Percentiles rank a stretch among this genome's conserved stretches.
Evolutionary conservation across 208 protist species (phyloP).

Genomic region (Leishmania lainsoni): DNA sequence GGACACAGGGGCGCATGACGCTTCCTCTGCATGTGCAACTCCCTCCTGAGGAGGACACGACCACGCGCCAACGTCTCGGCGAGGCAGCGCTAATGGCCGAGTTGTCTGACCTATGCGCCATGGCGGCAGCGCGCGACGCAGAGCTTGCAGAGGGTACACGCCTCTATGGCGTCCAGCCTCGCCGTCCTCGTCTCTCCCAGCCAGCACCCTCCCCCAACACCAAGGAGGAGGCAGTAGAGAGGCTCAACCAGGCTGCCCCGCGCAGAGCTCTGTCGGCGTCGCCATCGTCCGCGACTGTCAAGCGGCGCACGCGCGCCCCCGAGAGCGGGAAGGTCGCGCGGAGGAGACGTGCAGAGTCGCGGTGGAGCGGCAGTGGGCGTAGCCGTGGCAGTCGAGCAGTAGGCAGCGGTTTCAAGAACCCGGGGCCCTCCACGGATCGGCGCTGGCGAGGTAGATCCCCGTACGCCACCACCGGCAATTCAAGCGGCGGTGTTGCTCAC

Average conservation of each 20-base stretch:
- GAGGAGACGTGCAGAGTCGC: neutral
- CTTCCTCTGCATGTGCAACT: constrained; percentile 22
- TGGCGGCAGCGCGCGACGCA: constrained; percentile 7
- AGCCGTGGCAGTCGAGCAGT: neutral
- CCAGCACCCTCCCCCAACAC: neutral
- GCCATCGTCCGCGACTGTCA: neutral
- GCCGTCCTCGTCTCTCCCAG: neutral
- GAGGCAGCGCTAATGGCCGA: constrained; percentile 3
- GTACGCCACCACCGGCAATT: neutral
- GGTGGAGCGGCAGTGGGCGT: neutral
- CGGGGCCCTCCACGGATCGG: neutral
- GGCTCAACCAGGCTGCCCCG: constrained; percentile 2
- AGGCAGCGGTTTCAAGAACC: neutral
- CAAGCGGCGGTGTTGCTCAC: neutral
- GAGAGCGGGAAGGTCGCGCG: neutral
- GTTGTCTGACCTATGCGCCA: constrained; percentile 9
- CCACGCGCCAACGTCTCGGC: neutral
- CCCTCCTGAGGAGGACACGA: constrained; percentile 23
- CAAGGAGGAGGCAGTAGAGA: neutral
- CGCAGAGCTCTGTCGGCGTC: neutral
- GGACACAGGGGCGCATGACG: constrained; percentile 13
- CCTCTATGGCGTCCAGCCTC: constrained; percentile 17
- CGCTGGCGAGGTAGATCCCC: neutral
- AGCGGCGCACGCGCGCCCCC: neutral
- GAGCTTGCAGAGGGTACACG: constrained; percentile 15